phyloP scores from a whole-genome alignment of 2,329 filamentous ascomycete genomes.

The Aureobasidium sp. region DNA sequence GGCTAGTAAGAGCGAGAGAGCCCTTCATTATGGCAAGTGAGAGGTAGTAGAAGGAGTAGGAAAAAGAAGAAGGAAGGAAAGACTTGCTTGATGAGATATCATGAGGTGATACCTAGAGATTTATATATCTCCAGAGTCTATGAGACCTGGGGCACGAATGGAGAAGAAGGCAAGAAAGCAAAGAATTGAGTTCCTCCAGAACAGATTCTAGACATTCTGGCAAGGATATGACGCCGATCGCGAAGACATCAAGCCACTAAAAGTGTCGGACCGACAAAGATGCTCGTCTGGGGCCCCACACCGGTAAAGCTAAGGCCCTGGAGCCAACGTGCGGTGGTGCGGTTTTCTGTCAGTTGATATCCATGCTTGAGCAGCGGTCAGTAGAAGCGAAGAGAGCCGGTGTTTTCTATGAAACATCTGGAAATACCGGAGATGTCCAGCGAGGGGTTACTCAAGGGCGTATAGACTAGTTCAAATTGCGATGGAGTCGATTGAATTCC shows the following conservation, averaged over 20 bases:
- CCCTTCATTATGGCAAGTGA: neutral
- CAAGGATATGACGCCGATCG: neutral
- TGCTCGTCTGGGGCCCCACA: neutral
- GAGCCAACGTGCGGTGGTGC: neutral
- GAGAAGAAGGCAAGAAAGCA: neutral
- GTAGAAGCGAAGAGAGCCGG: neutral
- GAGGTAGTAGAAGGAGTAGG: neutral
- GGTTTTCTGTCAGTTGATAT: neutral
- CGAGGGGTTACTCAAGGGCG: neutral
- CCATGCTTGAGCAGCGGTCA: neutral
- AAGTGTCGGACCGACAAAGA: neutral
- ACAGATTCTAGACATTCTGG: neutral
- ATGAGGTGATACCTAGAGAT: neutral
- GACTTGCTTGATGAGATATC: neutral
- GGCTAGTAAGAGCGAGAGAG: neutral
- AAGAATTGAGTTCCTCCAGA: conserved; percentile 9
- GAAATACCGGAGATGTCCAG: no score
- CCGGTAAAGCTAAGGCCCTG: neutral
- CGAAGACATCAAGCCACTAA: neutral
- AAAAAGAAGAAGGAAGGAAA: neutral
- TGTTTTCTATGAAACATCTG: neutral
- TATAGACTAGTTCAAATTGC: neutral
- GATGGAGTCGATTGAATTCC: neutral
- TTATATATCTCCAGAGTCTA: neutral
- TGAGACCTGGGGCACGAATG: neutral